phyloP scores from a whole-genome alignment of 352 stramenopile genomes.

The Pythium phragmitis region DNA sequence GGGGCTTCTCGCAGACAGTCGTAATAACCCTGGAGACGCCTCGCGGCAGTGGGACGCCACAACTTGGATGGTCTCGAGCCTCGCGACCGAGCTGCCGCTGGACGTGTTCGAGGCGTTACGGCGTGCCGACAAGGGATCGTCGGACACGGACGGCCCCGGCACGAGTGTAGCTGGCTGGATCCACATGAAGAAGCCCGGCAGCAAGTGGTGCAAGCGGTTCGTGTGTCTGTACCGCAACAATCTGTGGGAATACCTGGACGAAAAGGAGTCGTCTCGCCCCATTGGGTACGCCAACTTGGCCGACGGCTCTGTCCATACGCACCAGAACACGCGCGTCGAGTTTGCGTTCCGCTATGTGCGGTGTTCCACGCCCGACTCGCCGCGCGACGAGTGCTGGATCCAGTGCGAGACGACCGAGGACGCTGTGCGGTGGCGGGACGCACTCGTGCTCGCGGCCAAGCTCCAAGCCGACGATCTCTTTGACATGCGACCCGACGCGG shows the following conservation, averaged over 20 bases:
- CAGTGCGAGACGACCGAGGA: conserved; percentile 52
- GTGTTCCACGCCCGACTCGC: conserved; percentile 44
- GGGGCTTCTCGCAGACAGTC: conserved; percentile 22
- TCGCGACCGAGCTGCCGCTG: conserved; percentile 59
- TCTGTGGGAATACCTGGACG: conserved; percentile 74
- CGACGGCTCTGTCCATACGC: conserved; percentile 55
- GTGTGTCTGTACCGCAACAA: conserved; percentile 73
- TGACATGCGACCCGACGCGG: conserved; percentile 52
- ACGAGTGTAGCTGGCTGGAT: conserved; percentile 48
- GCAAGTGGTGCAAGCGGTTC: conserved; percentile 68
- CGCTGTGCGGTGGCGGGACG: conserved; percentile 39
- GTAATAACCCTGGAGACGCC: conserved; percentile 6
- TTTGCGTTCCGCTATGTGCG: conserved; percentile 63
- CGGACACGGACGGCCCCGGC: conserved; percentile 25
- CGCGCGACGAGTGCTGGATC: conserved; percentile 61
- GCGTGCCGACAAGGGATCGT: conserved; percentile 31
- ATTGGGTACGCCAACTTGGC: conserved; percentile 76
- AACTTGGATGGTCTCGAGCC: conserved; percentile 65
- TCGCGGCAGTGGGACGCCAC: conserved; percentile 47
- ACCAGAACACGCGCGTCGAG: conserved; percentile 49
- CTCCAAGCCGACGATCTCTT: conserved; percentile 70
- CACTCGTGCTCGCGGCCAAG: conserved; percentile 36
- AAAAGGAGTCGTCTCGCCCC: conserved; percentile 53
- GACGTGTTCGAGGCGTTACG: conserved; percentile 61
- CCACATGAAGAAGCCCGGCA: conserved; percentile 58